These are phyloP conservation scores for Penicillium roqueforti DNA, from an alignment of 495 filamentous ascomycete species.

Conservation along the genomic window DNA sequence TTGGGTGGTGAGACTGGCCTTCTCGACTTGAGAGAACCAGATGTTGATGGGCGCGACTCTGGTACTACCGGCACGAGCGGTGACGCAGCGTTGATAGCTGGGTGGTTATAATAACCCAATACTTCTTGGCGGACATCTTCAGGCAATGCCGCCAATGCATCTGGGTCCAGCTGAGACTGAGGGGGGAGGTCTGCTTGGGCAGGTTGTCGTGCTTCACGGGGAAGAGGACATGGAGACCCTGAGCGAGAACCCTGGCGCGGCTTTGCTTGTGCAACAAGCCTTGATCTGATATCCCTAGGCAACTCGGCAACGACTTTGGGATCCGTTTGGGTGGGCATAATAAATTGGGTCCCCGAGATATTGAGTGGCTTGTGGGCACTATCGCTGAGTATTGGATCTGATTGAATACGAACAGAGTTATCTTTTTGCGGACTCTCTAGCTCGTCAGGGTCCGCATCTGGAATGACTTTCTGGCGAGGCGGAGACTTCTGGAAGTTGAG, in stretches of 20 bases:
- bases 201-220: conserved; percentile 15
- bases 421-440: conserved; percentile 66
- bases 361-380: conserved; percentile 65
- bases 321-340: conserved; percentile 77
- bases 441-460: conserved; percentile 47
- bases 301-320: conserved; percentile 70
- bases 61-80: conserved; percentile 26
- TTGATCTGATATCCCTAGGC: conserved; percentile 71
- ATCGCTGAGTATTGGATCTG: conserved; percentile 47
- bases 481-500: conserved; percentile 54
- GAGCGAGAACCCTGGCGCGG: conserved; percentile 23
- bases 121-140: conserved; percentile 80
- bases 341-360: conserved; percentile 78
- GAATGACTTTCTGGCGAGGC: conserved; percentile 23
- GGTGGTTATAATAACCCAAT: conserved; percentile 57
- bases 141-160: conserved; percentile 72
- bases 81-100: conserved; percentile 5
- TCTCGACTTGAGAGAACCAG: conserved; percentile 32
- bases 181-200: conserved; percentile 33
- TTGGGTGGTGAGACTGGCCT: conserved; percentile 56
- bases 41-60: conserved; percentile 48
- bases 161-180: conserved; percentile 64
- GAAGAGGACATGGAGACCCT: conserved; percentile 30
- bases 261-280: conserved; percentile 55
- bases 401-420: conserved; percentile 44